Evolutionary conservation across 768 basidiomycete species (phyloP), one percentile per base, ranked within the genome.

Genomic region (Lentinula raphanica): DNA sequence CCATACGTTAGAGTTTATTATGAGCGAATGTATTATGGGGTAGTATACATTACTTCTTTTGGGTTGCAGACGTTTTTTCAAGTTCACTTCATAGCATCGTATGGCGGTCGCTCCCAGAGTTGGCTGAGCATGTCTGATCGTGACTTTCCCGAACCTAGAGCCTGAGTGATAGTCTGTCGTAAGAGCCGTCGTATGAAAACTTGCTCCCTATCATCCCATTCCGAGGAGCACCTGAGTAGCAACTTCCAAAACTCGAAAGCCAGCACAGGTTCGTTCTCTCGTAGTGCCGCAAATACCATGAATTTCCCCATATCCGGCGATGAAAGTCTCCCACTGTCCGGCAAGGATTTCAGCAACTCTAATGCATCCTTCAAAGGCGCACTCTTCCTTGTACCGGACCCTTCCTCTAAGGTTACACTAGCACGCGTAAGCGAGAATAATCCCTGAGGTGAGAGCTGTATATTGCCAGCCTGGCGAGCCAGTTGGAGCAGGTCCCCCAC

Each of bases 181-280:
- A 88, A 79, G 23, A 66, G 65, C 1, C 66, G 59, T 54, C 87
- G 82, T 62, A 77, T 65, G 35, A 53, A 56, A 27, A 53, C 59
- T 62, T 86, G 84, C 63, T 78, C 75, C 19, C 19, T 28, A 65
- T 86, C 83, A 5, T 66, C 62, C 81, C 80, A 82, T 56, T 79
- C 72, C 5, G 76, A 70, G 66, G 71, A 77, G 27, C 67, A 66
- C 58, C 66, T 71, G 12, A 88, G 50, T 59, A 87, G 67, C 49
- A 68, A 62, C 49, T 67, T 63, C 87, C 87, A 90, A 67, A 88
- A 87, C 45, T 70, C 69, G 71, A 75, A 86, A 1, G 85, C 88
- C 70, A 84, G 68, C 60, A 62, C 58, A 0, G 83, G 76, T 46
- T 83, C 76, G 19, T 76, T 69, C 32, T 76, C 74, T 39, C 71